A percentile compares a stretch with the other conserved stretches of the same genome.
Evolutionary conservation across 1,284 basidiomycete genomes (phyloP).

Genomic region (Tilletia setariae): DNA sequence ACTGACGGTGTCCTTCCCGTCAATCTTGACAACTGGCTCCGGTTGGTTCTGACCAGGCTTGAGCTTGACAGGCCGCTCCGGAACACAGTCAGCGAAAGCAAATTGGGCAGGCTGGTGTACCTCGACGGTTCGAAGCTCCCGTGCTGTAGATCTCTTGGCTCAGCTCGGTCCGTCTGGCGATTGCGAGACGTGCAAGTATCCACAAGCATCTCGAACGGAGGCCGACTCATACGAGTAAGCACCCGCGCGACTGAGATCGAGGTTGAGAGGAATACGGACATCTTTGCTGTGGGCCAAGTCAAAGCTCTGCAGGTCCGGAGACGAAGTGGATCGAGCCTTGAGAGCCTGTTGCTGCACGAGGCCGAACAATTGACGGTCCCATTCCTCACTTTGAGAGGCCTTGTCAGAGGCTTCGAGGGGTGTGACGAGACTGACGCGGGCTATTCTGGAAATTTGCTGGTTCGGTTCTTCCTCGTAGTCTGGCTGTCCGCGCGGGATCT

Average conservation of each 20-base stretch:
- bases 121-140: conserved; percentile 56
- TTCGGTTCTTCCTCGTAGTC: conserved; percentile 25
- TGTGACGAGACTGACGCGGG: background rate
- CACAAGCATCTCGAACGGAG: conserved; percentile 47
- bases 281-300: conserved; percentile 34
- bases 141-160: background rate
- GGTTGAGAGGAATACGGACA: conserved; percentile 39
- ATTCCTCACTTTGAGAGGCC: conserved; percentile 9
- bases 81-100: conserved; percentile 71
- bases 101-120: conserved; percentile 74
- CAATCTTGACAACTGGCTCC: too few species aligned
- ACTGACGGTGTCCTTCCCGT: background rate
- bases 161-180: background rate
- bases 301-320: conserved; percentile 22
- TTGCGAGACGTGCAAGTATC: conserved; percentile 30
- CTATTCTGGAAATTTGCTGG: conserved; percentile 20
- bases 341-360: conserved; percentile 6
- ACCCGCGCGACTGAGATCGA: conserved; percentile 38
- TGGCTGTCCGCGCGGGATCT: conserved; percentile 29
- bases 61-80: conserved; percentile 66
- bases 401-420: conserved; percentile 18
- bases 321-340: background rate
- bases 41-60: background rate
- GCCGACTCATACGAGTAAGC: conserved; percentile 39
- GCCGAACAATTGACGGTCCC: background rate